These are phyloP conservation scores for Friedmanniomyces simplex DNA, from an alignment of 495 filamentous ascomycete species.

Conservation along the genomic window DNA sequence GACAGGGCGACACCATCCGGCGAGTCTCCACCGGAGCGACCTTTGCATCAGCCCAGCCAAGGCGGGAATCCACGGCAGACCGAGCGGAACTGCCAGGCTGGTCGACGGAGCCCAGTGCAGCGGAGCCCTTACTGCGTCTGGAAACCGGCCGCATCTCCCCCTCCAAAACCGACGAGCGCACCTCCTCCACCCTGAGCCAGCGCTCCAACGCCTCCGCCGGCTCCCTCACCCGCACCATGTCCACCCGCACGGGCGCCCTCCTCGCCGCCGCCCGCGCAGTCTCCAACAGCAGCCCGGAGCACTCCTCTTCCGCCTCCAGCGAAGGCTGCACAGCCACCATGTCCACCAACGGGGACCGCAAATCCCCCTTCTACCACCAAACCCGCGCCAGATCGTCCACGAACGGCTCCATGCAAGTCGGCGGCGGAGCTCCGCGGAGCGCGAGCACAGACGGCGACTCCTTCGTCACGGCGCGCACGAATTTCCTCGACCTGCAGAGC, in stretches of 20 bases:
- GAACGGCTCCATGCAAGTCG: conserved; percentile 1
- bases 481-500: conserved; percentile 46
- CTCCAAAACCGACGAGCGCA: conserved; percentile 43
- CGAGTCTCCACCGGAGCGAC: not conserved
- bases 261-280: conserved; percentile 4
- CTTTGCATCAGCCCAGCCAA: not conserved
- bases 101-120: conserved; percentile 38
- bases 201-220: conserved; percentile 29
- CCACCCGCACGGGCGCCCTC: conserved; percentile 27
- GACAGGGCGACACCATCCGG: not conserved
- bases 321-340: conserved; percentile 7
- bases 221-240: conserved; percentile 29
- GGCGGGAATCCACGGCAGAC: not conserved
- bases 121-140: not conserved
- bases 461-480: conserved; percentile 57
- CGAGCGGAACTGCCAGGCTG: conserved; percentile 34
- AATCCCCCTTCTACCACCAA: conserved; percentile 9
- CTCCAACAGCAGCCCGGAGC: conserved; percentile 5
- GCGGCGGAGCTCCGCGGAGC: conserved; percentile 5
- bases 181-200: conserved; percentile 47
- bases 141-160: conserved; percentile 32
- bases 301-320: not conserved
- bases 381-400: conserved; percentile 22
- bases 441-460: conserved; percentile 39
- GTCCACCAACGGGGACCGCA: conserved; percentile 11